These are phyloP conservation scores for Domatiomyces globalis DNA, from an alignment of 2,329 filamentous ascomycete genomes.

Conservation along the genomic window DNA sequence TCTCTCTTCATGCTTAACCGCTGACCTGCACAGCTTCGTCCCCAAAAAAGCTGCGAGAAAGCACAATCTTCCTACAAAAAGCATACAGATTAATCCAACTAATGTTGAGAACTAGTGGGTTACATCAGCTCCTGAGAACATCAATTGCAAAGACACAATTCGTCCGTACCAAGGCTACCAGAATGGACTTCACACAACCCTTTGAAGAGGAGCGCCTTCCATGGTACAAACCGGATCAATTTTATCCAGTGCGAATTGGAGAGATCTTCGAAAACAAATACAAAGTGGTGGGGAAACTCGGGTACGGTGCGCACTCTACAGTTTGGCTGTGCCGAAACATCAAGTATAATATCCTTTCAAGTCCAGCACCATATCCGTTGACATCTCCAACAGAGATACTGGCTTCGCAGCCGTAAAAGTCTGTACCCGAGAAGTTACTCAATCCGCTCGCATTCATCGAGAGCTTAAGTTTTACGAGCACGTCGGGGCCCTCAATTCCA, in stretches of 20 bases:
- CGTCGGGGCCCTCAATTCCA: constrained; percentile 1
- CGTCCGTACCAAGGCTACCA: background rate
- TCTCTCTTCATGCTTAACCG: no score
- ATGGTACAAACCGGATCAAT: constrained; percentile 13
- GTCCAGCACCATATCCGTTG: constrained; percentile 20
- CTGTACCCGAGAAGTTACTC: constrained; percentile 1
- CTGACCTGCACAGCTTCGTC: no score
- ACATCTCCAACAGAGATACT: background rate
- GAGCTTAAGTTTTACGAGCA: constrained; percentile 7
- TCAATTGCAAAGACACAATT: no score
- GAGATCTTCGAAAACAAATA: constrained; percentile 31
- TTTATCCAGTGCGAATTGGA: constrained; percentile 30
- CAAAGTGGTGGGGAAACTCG: constrained; percentile 32
- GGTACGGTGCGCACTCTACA: constrained; percentile 32
- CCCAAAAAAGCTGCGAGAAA: no score
- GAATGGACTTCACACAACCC: background rate
- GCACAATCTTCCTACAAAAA: no score
- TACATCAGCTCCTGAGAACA: no score
- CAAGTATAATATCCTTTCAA: constrained; percentile 15
- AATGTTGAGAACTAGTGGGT: no score
- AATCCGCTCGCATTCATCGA: constrained; percentile 1
- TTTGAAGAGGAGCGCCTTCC: constrained; percentile 11
- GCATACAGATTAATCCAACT: no score
- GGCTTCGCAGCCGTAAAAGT: constrained; percentile 4
- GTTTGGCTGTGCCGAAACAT: constrained; percentile 31